These are phyloP conservation scores for Penicillium sp. DNA, from an alignment of 2,329 filamentous ascomycete species.

Conservation along the genomic window DNA sequence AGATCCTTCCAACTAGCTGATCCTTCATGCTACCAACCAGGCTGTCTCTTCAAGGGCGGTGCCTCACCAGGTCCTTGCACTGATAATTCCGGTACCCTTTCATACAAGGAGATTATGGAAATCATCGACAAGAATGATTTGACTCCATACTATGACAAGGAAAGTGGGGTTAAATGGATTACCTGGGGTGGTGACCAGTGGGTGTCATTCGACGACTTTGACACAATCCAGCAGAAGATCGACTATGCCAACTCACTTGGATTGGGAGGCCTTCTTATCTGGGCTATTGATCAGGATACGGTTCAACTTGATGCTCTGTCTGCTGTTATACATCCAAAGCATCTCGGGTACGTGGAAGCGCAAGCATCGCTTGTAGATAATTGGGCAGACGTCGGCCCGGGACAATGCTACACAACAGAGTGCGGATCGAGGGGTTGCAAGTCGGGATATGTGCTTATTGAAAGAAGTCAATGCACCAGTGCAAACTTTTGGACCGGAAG, in stretches of 20 bases:
- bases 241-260: constrained; percentile 4
- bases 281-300: constrained; percentile 12
- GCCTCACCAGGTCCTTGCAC: not conserved
- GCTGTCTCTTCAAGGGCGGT: not conserved
- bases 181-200: constrained; percentile 8
- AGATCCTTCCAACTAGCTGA: not conserved
- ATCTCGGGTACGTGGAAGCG: too few relatives aligned
- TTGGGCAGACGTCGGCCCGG: too few relatives aligned
- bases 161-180: constrained; percentile 12
- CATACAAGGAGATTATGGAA: not conserved
- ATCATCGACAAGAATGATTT: not conserved
- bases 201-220: constrained; percentile 14
- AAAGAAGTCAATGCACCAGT: too few relatives aligned
- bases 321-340: too few relatives aligned
- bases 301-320: too few relatives aligned
- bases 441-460: too few relatives aligned
- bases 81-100: not conserved
- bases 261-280: constrained; percentile 10
- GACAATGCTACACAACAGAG: too few relatives aligned
- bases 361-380: too few relatives aligned
- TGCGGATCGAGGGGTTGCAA: too few relatives aligned
- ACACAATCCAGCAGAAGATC: constrained; percentile 12
- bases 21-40: not conserved
- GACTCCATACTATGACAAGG: not conserved
- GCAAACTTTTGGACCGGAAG: too few relatives aligned